Evolutionary conservation across 495 filamentous ascomycete genomes (phyloP), one percentile per base, ranked within the genome.

Genomic region (Xylaria curta): DNA sequence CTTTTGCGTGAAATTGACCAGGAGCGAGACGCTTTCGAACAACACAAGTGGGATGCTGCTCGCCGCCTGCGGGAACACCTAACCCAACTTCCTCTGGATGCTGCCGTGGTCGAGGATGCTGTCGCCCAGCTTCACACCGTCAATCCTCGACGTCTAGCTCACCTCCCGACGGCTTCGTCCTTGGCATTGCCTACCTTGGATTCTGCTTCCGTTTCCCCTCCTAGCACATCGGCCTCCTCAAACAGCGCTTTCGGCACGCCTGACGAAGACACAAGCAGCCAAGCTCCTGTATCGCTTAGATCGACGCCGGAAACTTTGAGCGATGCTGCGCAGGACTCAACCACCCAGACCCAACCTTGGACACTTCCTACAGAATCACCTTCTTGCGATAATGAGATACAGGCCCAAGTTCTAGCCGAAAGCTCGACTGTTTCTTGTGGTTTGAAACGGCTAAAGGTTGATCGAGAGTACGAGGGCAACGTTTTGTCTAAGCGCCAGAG

Each of bases 11-110:
- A 78, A 38, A 69, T 79, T 7, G 76, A 79, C 24, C 70, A 44
- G 36, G 74, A 76, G 69, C 74, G 77, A 19, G 68, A 73, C 26
- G 64, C 63, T n/a, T 79, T 76, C 68, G 74, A 79, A 28, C 69
- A 75, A 21, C 68, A 73, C 8, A 77, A 78, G 69, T 72, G 70
- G 59, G 71, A 71, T 69, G 54, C 76, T 19, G 70, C 72, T 40
- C 59, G 59, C 31, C 66, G 62, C 13, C 49, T 77, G 64, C 76
- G 75, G 38, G 70, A 76, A 10, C 76, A 76, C 33, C 53, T 79
- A 12, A 65, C 68, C 24, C 49, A 72, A 4, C 77, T 79, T 7
- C 65, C 73, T 40, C 68, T 76, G 53, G 74, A 76, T 58, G 47
- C 72, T 10, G 60, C 74, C 9, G 74, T 64, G 28, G 70, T 78